These are phyloP conservation scores for Suillus plorans DNA, from an alignment of 768 basidiomycete genomes.

Conservation along the genomic window DNA sequence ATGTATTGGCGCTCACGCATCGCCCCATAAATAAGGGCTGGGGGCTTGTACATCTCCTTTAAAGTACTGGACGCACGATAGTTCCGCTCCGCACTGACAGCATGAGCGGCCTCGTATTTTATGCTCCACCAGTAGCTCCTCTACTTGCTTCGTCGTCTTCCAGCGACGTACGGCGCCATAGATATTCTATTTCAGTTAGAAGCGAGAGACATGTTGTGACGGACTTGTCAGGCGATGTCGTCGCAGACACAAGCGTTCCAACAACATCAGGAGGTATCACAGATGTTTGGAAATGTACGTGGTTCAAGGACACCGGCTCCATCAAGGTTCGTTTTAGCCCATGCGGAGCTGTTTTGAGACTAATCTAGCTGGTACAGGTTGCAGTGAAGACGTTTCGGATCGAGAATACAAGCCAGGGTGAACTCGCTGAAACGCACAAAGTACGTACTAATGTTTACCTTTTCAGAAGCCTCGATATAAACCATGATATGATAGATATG, in stretches of 20 bases:
- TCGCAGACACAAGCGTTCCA: neutral
- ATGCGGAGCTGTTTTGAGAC: neutral
- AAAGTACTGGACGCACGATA: neutral
- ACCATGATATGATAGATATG: constrained; percentile 12
- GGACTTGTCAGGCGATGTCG: neutral
- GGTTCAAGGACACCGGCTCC: constrained; percentile 1
- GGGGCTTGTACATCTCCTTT: neutral
- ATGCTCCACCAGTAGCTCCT: constrained; percentile 5
- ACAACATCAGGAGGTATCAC: constrained; percentile 3
- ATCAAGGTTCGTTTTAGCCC: neutral
- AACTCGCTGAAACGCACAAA: constrained; percentile 2
- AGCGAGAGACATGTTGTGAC: neutral
- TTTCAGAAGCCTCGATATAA: neutral
- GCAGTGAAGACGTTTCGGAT: constrained; percentile 7
- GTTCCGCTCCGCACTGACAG: neutral
- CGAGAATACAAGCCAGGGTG: constrained; percentile 3
- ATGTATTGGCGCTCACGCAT: neutral
- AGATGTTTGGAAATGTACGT: constrained; percentile 10
- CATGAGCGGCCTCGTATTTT: constrained; percentile 3
- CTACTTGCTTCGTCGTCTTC: neutral
- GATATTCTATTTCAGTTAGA: neutral
- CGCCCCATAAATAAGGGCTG: neutral
- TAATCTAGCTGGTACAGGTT: neutral
- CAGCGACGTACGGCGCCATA: neutral
- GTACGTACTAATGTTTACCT: neutral